Evolutionary conservation across 108 stramenopile species (phyloP), one percentile per base, ranked within the genome.

Genomic region (Skeletonema marinoi): DNA sequence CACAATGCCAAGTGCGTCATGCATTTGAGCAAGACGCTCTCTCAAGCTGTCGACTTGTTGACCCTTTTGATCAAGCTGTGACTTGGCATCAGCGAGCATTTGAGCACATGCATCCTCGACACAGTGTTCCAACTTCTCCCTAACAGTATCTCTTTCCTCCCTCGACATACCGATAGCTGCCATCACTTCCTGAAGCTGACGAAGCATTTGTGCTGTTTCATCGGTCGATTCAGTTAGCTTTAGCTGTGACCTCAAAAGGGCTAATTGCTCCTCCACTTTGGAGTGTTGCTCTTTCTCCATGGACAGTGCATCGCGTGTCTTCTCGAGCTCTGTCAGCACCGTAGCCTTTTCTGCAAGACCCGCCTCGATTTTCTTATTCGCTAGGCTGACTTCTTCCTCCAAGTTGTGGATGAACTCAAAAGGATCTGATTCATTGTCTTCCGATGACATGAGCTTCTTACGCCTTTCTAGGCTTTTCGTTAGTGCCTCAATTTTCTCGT

Each of bases 181-280:
- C 88, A 89, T 92, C 33, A 91, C 65, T 54, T 62, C 66, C 56
- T 93, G 94, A 33, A 93, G 70, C 29, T 80, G 70, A 12, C 64
- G 38, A 30, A 93, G 36, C n/a, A 81, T 68, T 19, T 70, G 64
- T 31, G 83, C 75, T 6, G 84, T 73, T 60, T 84, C 82, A 30
- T 85, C 61, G 10, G 63, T 73, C 14, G 58, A 78, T 41, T 85
- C 81, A 21, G 56, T 58, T 32, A 86, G 69, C 31, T 81, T 76
- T 54, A 86, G 56, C 29, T 88, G 50, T 4, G 86, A 80, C 42
- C 85, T 65, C 30, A 77, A 33, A 2, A 94, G 70, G 13, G 88
- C 78, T 2, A 92, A 56, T 51, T 68, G 75, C 38, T 94, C 93
- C 63, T 73, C 70, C 10, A 73, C 29, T 41, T 80, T 77, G 8